These are phyloP conservation scores for Stephanocyclus meneghinianus DNA, from an alignment of 352 stramenopile species.

Conservation along the genomic window DNA sequence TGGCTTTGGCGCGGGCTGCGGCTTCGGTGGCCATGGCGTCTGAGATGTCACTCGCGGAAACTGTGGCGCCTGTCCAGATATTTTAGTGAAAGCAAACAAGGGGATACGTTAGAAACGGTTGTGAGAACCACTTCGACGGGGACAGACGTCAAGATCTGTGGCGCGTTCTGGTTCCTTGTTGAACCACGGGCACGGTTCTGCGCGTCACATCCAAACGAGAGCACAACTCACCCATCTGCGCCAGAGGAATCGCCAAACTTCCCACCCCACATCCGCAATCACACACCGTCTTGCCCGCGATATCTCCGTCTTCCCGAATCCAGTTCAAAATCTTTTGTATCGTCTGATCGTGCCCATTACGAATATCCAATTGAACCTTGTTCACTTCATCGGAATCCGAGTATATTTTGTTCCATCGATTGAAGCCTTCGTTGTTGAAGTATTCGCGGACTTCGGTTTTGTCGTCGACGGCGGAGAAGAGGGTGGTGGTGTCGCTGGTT, in stretches of 20 bases:
- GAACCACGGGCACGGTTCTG: background rate
- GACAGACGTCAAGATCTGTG: background rate
- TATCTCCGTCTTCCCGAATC: constrained; percentile 81
- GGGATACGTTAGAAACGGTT: background rate
- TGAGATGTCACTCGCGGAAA: constrained; percentile 86
- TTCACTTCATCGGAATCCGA: constrained; percentile 86
- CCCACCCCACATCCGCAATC: constrained; percentile 86
- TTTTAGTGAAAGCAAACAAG: background rate
- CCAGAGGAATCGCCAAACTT: constrained; percentile 85
- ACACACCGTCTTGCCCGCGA: constrained; percentile 82
- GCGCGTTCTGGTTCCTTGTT: background rate
- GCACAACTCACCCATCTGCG: constrained; percentile 76
- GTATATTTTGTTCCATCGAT: constrained; percentile 89
- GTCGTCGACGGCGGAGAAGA: constrained; percentile 67
- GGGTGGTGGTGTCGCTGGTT: background rate
- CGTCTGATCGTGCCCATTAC: constrained; percentile 86
- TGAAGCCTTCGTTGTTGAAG: constrained; percentile 88
- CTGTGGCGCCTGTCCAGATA: constrained; percentile 66
- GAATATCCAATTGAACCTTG: constrained; percentile 85
- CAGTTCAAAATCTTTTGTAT: constrained; percentile 88
- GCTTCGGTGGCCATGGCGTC: constrained; percentile 84
- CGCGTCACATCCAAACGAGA: background rate
- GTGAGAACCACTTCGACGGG: too few relatives aligned
- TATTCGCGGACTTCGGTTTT: constrained; percentile 87
- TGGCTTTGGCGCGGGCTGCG: constrained; percentile 61